Evolutionary conservation across 1,284 basidiomycete species (phyloP).

Genomic region (Pascua guehoae): DNA sequence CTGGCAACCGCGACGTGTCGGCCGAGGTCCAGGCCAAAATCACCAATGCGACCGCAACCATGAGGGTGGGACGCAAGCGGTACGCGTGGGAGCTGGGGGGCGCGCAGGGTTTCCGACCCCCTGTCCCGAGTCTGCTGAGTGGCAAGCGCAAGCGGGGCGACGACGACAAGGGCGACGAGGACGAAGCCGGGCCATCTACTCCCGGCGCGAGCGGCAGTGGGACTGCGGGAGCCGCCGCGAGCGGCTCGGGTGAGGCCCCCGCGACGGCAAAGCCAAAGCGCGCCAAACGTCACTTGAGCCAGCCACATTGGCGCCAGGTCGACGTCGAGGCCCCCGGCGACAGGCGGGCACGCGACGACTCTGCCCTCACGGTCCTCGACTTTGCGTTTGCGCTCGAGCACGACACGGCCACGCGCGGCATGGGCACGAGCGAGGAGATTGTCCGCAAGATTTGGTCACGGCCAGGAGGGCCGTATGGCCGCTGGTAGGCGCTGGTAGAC

Average conservation of each 20-base stretch:
- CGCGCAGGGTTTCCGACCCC: constrained; percentile 11
- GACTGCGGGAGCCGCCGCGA: not conserved
- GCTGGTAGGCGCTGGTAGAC: constrained; percentile 4
- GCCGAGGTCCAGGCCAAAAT: constrained; percentile 41
- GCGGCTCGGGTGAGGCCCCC: not conserved
- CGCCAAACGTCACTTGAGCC: constrained; percentile 10
- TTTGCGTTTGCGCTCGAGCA: constrained; percentile 42
- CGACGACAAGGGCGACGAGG: constrained; percentile 1
- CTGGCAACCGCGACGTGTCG: constrained; percentile 21
- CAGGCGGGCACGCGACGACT: constrained; percentile 30
- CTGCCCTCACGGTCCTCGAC: constrained; percentile 37
- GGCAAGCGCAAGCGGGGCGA: constrained; percentile 26
- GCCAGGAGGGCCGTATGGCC: constrained; percentile 32
- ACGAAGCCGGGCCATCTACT: not conserved
- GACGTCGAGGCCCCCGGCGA: constrained; percentile 15
- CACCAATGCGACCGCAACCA: constrained; percentile 36
- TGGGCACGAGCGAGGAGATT: constrained; percentile 31
- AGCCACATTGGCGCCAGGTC: constrained; percentile 12
- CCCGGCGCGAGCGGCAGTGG: not conserved
- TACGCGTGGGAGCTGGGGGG: constrained; percentile 41
- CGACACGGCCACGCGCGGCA: constrained; percentile 29
- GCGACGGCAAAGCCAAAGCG: constrained; percentile 19
- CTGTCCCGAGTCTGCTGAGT: constrained; percentile 9
- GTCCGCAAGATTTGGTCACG: constrained; percentile 24
- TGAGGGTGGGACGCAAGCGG: constrained; percentile 16